Evolutionary conservation across 768 basidiomycete species (phyloP), one percentile per base, ranked within the genome.

Genomic region (Termitomyces sp.): DNA sequence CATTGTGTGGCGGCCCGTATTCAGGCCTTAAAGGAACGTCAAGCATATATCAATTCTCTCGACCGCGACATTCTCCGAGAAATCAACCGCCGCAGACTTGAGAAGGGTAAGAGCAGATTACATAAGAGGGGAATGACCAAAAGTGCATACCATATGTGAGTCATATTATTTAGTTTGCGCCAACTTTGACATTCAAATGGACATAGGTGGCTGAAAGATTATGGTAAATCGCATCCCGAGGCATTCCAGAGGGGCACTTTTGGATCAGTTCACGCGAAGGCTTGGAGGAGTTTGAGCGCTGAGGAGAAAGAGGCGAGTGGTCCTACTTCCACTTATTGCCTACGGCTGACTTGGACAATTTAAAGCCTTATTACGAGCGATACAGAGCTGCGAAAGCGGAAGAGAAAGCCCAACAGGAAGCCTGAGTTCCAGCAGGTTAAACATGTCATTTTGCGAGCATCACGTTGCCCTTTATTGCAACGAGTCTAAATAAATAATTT

Each of bases 71-170:
- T 70, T 3, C 28, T 75, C 6, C 66, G 48, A 26, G 59, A 63
- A 23, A 63, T 77, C 53, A 77, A 77, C 52, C 65, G 64, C 15
- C 63, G 66, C 11, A 70, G 72, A 6, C 61, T 59, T 41, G 54
- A 53, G 5, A 62, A 62, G 44, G 71, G 71, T 0, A 70, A 69
- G 12, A 23, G 5, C 44, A 68, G 65, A 66, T 1, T 44, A 9
- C 54, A 19, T 31, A 46, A 15, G 44, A 35, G 1, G 50, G 2
- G 14, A 3, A 3, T 1, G 2, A 0, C 2, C 15, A 0, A 0
- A 12, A 51, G n/a, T 41, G 9, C 26, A 41, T 51, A 28, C 38
- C 0, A 30, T 3, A 5, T 40, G 50, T 51, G 38, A 8, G 50
- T 28, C 30, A 2, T 12, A 3, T 40, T 2, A 41, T 41, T n/a